Base-by-base conservation (phyloP, 768 basidiomycete genomes). In the Zangia roseola region DNA sequence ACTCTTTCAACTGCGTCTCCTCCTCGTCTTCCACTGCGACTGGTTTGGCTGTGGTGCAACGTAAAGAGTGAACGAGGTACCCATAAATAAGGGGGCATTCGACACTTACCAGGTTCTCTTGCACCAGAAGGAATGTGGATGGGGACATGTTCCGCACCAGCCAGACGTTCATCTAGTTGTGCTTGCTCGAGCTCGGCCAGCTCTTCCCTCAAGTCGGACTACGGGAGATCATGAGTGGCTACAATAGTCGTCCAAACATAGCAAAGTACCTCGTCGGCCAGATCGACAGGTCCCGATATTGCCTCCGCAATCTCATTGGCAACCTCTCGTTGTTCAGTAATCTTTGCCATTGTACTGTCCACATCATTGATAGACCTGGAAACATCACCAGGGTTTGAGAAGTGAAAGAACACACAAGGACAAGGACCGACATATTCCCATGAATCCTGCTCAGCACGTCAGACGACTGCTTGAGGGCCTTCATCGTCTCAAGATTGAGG, bases 401-500 rank as follows among this genome's bases (percentile, higher is more conserved):
- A n/a, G 30, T 10, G n/a, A 40, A 48, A 19, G 34, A 50, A 40
- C 25, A 26, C 23, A 25, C 17, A 12, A 47, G 31, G 46, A 21
- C 30, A 41, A 13, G 31, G 23, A 84, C 93, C 65, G 54, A 97
- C 94, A 97, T 77, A 62, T 84, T 83, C 38, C 85, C 84, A 59
- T 98, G 95, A 45, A 98, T 97, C 40, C 81, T 78, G 70, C 86
- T 87, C 68, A 98, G 80, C 23, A 88, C 97, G 52, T 86, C 84
- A 0, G 93, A 81, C 31, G 90, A 95, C 69, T 89, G 88, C 87
- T 94, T 97, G 91, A 99, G 97, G 23, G 90, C 94, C 19, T 81
- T 76, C 89, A 99, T 92, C 13, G 94, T 97, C 78, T 97, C 94
- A 62, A 89, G 86, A 68, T 99, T 98, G 69, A 98, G 79, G 74